Conservation (phyloP, 106 monocot species). For the Acorus gramineus region DNA sequence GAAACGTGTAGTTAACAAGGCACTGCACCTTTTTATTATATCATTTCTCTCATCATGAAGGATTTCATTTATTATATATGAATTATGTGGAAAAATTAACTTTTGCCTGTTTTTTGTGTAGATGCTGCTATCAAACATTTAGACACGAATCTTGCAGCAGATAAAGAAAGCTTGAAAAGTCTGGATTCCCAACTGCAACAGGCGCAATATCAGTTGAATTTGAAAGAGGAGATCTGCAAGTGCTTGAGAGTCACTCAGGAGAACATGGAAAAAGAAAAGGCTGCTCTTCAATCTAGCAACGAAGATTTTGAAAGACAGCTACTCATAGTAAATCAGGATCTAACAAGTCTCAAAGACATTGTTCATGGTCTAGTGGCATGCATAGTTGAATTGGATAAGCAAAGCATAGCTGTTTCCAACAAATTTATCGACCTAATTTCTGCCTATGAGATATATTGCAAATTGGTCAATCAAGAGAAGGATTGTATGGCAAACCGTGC, state of each 20-base stretch:
- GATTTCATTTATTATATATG: too few species aligned
- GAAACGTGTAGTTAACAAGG: too few species aligned
- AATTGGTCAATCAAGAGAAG: constrained; percentile 55
- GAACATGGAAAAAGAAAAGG: constrained; percentile 49
- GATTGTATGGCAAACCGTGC: constrained; percentile 27
- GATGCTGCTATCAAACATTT: constrained; percentile 65
- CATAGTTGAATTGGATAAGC: constrained; percentile 50
- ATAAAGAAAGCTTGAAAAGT: constrained; percentile 28
- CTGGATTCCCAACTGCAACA: constrained; percentile 37
- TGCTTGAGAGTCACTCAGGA: constrained; percentile 28
- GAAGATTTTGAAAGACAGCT: constrained; percentile 32
- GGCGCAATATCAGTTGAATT: constrained; percentile 30
- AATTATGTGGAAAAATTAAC: too few species aligned
- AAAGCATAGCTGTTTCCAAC: constrained; percentile 29
- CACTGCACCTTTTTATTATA: too few species aligned
- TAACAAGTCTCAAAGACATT: constrained; percentile 32
- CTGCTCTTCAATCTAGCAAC: constrained; percentile 39
- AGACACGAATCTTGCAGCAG: constrained; percentile 31
- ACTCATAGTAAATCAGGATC: constrained; percentile 22
- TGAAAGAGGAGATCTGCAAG: constrained; percentile 52
- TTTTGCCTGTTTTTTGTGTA: constrained; percentile 16
- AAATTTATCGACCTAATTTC: constrained; percentile 32
- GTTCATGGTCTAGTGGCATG: constrained; percentile 26
- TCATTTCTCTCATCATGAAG: too few species aligned
- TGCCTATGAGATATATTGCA: constrained; percentile 31